A percentile compares a stretch with the other conserved stretches of the same genome.
Conservation (phyloP, 2,329 filamentous ascomycete species). For the Stachybotrys echinatus region DNA sequence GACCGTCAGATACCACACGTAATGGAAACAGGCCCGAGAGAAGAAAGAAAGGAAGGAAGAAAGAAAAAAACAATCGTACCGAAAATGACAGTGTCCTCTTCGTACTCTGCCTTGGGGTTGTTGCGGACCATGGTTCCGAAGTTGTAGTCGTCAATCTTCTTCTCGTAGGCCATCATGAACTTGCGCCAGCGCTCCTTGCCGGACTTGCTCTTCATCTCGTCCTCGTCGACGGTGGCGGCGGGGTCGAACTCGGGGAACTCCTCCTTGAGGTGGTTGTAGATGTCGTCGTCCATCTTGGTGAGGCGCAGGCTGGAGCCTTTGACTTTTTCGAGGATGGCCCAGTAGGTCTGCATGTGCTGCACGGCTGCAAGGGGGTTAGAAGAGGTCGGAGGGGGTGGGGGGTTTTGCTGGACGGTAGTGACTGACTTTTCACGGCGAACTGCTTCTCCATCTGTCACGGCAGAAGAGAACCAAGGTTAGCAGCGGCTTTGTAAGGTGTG, state of each 20-base stretch:
- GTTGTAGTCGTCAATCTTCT: conserved; percentile 94
- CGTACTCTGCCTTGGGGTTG: conserved; percentile 77
- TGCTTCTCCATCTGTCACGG: conserved; percentile 88
- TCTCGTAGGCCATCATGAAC: conserved; percentile 91
- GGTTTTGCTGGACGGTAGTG: not conserved
- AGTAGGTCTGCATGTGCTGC: conserved; percentile 95
- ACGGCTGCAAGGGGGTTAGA: conserved; percentile 51
- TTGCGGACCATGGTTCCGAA: conserved; percentile 90
- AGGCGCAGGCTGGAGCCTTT: conserved; percentile 84
- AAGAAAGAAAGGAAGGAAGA: not conserved
- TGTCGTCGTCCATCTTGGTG: conserved; percentile 93
- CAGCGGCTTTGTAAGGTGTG: not conserved
- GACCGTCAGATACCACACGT: not conserved
- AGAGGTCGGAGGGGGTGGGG: not conserved
- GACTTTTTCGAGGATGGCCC: conserved; percentile 87
- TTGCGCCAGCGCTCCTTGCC: conserved; percentile 94
- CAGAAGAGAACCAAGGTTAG: not conserved
- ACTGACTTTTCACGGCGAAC: conserved; percentile 87
- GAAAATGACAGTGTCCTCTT: conserved; percentile 85
- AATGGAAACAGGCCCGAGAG: no score
- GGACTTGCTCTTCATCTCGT: conserved; percentile 94
- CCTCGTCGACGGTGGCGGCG: conserved; percentile 74
- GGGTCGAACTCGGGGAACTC: conserved; percentile 94
- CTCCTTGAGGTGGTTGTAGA: conserved; percentile 78
- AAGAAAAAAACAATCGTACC: conserved; percentile 43